Base-by-base conservation (phyloP, 805 yeast species). In the Candida xiaguanensis region DNA sequence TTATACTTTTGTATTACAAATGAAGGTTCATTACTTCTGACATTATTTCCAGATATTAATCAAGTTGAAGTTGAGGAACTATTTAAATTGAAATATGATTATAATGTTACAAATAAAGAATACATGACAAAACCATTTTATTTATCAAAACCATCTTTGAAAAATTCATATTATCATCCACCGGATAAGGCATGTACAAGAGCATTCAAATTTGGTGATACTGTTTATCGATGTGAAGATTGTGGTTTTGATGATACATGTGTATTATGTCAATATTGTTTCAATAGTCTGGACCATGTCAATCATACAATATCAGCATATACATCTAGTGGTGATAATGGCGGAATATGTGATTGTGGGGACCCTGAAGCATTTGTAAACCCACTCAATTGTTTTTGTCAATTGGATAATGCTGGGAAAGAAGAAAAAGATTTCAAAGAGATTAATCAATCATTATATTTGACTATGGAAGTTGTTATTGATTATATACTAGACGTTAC, bases 161-260 rank as follows among this genome's bases (percentile, higher is more conserved):
- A 34, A 25, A 24, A 16, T 13, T 20, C 24, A 4, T 62, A 64
- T 38, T 43, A 56, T 15, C 74, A 69, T 28, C 86, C 85, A 40
- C 53, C 61, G 2, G 81, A 79, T n/a, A 73, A 82, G 48, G 78
- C 80, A 14, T 85, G 95, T 64, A 83, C 89, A 3, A 67, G 80
- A 39, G 68, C 76, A 25, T 79, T 85, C 47, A 71, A 68, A 28
- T 51, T 58, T 3, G 83, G 83, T 17, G 85, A 82, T 44, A 78
- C 82, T 0, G 81, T 83, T 15, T 85, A 82, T 54, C 66, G 87
- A 40, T 85, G 95, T 53, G 67, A 67, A 24, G 86, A 84, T 42
- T 85, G 95, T 66, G 87, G 85, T 0, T 75, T 73, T 44, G 95
- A 85, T 58, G 79, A 78, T 7, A 82, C 90, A 0, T 85, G 95